Conservation (phyloP, 306 rosid genomes). For the Ormosia semicastrata region DNA sequence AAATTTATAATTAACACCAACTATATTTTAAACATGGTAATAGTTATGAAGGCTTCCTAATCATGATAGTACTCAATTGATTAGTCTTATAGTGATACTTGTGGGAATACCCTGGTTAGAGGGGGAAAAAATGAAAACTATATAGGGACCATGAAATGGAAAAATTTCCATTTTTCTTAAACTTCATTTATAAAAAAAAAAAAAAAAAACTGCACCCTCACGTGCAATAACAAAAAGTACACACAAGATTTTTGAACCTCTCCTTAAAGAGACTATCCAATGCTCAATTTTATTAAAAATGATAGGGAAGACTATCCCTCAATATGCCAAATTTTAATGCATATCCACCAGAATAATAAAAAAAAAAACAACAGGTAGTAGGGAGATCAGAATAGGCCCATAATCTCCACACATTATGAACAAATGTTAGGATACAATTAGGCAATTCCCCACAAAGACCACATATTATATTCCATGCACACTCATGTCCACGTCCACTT, state of each 20-base stretch:
- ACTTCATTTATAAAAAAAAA: no score
- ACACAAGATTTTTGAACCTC: not conserved
- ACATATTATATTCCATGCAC: conserved; percentile 29
- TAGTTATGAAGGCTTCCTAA: no score
- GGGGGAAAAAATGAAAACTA: no score
- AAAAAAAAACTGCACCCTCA: no score
- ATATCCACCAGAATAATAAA: not conserved
- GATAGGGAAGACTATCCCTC: not conserved
- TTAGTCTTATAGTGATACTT: no score
- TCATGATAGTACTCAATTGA: no score
- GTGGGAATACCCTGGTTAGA: no score
- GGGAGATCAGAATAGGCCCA: not conserved
- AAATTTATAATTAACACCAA: no score
- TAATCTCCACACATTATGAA: conserved; percentile 17
- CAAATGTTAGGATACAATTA: not conserved
- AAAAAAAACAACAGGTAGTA: not conserved
- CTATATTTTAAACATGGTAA: no score
- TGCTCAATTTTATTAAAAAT: not conserved
- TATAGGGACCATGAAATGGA: no score
- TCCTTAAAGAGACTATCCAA: not conserved
- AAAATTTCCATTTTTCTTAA: no score
- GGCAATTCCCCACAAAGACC: not conserved
- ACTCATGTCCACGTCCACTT: conserved; percentile 41
- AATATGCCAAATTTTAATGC: not conserved
- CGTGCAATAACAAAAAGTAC: no score